Evolutionary conservation across 2,329 filamentous ascomycete species (phyloP).

Genomic region (Talaromyces sp.): DNA sequence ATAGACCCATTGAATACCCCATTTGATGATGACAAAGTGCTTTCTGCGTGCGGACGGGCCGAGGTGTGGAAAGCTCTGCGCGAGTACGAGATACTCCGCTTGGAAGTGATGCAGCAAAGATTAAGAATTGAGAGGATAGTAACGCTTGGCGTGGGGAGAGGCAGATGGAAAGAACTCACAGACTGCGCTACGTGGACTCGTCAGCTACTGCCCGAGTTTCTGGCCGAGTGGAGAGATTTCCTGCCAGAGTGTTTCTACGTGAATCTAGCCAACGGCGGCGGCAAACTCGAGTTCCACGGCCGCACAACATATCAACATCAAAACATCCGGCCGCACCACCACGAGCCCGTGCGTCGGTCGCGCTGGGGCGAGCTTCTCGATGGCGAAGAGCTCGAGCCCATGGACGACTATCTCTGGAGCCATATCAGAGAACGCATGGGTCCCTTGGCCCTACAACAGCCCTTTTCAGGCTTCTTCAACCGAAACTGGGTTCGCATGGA

Average conservation of each 20-base stretch:
- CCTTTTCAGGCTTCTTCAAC: constrained; percentile 17
- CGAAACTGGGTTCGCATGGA: constrained; percentile 1
- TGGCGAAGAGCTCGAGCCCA: constrained; percentile 17
- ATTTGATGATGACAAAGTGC: constrained; percentile 16
- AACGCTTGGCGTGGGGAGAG: constrained; percentile 17
- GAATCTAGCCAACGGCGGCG: constrained; percentile 24
- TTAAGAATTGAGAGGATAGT: constrained; percentile 19
- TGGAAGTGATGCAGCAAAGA: constrained; percentile 25
- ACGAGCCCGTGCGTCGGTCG: constrained; percentile 19
- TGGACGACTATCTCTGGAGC: constrained; percentile 23
- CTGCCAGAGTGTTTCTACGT: constrained; percentile 37
- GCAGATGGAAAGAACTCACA: constrained; percentile 16
- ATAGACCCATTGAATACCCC: constrained; percentile 8
- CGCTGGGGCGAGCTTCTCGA: constrained; percentile 10
- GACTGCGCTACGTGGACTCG: constrained; percentile 24
- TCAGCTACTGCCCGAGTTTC: constrained; percentile 36
- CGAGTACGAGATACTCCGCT: constrained; percentile 27
- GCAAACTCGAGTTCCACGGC: constrained; percentile 35
- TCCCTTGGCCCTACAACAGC: constrained; percentile 5
- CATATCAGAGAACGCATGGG: constrained; percentile 4
- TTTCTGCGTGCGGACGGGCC: neutral
- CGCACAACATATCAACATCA: constrained; percentile 16
- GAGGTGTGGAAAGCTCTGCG: constrained; percentile 21
- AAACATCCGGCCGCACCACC: constrained; percentile 14
- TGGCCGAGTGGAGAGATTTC: constrained; percentile 47